Base-by-base conservation (phyloP, 2,329 filamentous ascomycete species). In the Sporothrix brasiliensis region DNA sequence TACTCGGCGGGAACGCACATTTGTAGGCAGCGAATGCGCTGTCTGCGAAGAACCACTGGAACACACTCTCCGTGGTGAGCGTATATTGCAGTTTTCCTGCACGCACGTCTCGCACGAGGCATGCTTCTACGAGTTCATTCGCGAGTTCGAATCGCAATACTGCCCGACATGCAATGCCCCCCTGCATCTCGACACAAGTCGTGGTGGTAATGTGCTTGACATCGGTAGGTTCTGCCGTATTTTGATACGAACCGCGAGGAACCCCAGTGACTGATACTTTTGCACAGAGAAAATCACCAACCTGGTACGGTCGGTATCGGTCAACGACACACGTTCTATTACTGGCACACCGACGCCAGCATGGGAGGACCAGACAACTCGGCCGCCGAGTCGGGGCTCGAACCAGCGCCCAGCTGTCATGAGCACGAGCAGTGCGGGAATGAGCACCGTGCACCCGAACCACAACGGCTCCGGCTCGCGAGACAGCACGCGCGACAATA, bases 121-220 rank as follows among this genome's bases (percentile, higher is more conserved):
- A 49, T 99, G 95, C 81, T 98, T 99, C 79, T 98, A 98, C 82
- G 95, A 99, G 80, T 97, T 96, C 78, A 97, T 99, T 76, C 92
- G 92, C 77, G 94, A 97, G 77, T 92, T 94, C 71, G 94, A 98
- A 75, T 92, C 92, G 68, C 93, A 98, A 77, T 94, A 93, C 77
- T 99, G 95, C 81, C 95, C 95, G 39, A 91, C 92, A 74, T 99
- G 95, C 81, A 91, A 97, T 83, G 92, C 94, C 74, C 93, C 95
- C 24, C 83, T 99, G 68, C 93, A 94, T 73, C 84, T 99, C 56
- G 95, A 99, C 80, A 95, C 93, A 7, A 97, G 92, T 79, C 88
- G 95, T 73, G 93, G 93, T 72, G 94, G 94, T 74, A 97, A 97
- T 83, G 91, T 97, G 69, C 84, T 97, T 75, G 92, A 97, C 81